phyloP scores from a whole-genome alignment of 1,284 basidiomycete species.

The Paramarasmius palmivorus region DNA sequence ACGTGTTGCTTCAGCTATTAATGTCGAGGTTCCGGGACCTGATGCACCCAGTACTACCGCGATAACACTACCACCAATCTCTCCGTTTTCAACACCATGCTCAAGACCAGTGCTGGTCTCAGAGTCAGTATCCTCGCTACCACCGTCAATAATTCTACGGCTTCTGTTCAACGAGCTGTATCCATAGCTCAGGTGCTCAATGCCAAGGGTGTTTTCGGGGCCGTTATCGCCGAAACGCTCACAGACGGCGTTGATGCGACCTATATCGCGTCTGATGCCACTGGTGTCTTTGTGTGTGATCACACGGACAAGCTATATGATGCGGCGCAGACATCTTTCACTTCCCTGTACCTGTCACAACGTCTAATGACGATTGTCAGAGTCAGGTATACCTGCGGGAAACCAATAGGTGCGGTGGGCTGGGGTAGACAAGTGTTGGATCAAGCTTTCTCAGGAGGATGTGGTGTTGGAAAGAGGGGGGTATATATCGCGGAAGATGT shows the following conservation, averaged over 20 bases:
- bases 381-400: constrained; percentile 10
- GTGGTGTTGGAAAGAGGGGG: neutral
- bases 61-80: constrained; percentile 3
- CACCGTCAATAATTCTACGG: neutral
- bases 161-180: constrained; percentile 3
- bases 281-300: constrained; percentile 5
- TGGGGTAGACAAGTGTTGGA: neutral
- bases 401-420: constrained; percentile 3
- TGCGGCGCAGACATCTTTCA: neutral
- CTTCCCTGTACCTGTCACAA: constrained; percentile 2
- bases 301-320: constrained; percentile 3
- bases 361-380: constrained; percentile 7
- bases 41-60: constrained; percentile 8
- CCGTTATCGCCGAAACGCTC: constrained; percentile 8
- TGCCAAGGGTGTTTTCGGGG: neutral
- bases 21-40: neutral
- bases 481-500: neutral
- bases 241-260: constrained; percentile 1
- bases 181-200: neutral
- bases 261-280: constrained; percentile 4
- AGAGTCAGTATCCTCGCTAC: constrained; percentile 8
- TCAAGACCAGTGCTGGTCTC: constrained; percentile 5
- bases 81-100: constrained; percentile 7
- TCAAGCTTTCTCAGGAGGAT: neutral
- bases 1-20: constrained; percentile 2